Evolutionary conservation across 176 grass and related monocot genomes (phyloP).

Genomic region (Ampelocalamus luodianensis): DNA sequence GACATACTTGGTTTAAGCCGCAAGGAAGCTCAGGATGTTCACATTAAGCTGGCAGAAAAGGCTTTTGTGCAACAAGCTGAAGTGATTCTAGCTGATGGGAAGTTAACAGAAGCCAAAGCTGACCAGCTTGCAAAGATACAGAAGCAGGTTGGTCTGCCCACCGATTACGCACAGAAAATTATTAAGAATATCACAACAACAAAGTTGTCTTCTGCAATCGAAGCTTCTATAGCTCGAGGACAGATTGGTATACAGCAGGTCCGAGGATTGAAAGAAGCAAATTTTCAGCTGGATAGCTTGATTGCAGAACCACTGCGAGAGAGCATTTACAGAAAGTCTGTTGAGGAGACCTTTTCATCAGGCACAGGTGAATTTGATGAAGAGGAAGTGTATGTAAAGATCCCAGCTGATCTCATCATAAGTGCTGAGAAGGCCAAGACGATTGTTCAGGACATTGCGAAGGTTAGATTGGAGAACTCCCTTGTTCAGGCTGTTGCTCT

Average conservation of each 20-base stretch:
- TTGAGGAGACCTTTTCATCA: conserved; percentile 84
- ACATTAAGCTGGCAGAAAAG: conserved; percentile 87
- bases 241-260: conserved; percentile 86
- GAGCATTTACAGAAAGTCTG: conserved; percentile 78
- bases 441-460: conserved; percentile 71
- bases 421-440: conserved; percentile 77
- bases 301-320: conserved; percentile 76
- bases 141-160: conserved; percentile 83
- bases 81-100: conserved; percentile 94
- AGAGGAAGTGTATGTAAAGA: conserved; percentile 72
- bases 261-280: conserved; percentile 76
- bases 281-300: conserved; percentile 74
- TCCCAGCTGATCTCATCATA: conserved; percentile 85
- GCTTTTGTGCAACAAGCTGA: conserved; percentile 96
- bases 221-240: conserved; percentile 78
- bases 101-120: conserved; percentile 82
- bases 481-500: conserved; percentile 84
- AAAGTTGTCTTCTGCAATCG: conserved; percentile 82
- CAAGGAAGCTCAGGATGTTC: conserved; percentile 78
- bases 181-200: conserved; percentile 92
- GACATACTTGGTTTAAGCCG: conserved; percentile 80
- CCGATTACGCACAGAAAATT: conserved; percentile 89
- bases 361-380: conserved; percentile 91
- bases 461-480: conserved; percentile 72
- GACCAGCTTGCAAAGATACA: conserved; percentile 91